phyloP scores from a whole-genome alignment of 371 early-diverging fungal genomes.

The Mortierella sp. region DNA sequence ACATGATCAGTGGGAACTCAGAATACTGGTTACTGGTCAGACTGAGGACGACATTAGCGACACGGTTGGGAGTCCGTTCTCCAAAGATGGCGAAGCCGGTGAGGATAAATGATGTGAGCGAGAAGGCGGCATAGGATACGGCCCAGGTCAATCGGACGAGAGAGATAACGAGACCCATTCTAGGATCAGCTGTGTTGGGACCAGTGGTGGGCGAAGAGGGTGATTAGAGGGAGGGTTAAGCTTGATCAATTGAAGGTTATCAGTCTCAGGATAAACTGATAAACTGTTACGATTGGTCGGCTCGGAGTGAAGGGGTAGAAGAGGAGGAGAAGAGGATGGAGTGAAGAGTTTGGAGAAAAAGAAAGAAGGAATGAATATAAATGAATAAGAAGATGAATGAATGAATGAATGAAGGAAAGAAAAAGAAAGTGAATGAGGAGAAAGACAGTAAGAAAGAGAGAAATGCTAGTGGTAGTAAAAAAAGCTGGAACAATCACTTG shows the following conservation, averaged over 20 bases:
- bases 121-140: slow-evolving; percentile 28
- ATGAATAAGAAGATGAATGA: background rate
- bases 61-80: slow-evolving; percentile 21
- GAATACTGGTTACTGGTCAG: slow-evolving; percentile 31
- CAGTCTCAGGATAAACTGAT: no score
- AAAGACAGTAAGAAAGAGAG: background rate
- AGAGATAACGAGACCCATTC: slow-evolving; percentile 18
- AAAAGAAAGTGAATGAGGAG: background rate
- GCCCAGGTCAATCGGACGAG: slow-evolving; percentile 35
- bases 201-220: background rate
- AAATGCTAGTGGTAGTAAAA: no score
- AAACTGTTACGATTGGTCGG: background rate
- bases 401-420: background rate
- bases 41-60: slow-evolving; percentile 27
- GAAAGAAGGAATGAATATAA: background rate
- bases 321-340: background rate
- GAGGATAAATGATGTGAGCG: slow-evolving; percentile 18
- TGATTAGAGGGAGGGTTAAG: background rate
- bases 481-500: no score
- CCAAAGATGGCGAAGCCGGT: slow-evolving; percentile 30
- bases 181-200: background rate
- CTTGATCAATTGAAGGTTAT: background rate
- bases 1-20: slow-evolving; percentile 34
- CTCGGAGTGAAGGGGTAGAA: background rate
- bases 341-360: background rate